Base-by-base conservation (phyloP, 257 asterid genomes). In the Fraxinus anomala region DNA sequence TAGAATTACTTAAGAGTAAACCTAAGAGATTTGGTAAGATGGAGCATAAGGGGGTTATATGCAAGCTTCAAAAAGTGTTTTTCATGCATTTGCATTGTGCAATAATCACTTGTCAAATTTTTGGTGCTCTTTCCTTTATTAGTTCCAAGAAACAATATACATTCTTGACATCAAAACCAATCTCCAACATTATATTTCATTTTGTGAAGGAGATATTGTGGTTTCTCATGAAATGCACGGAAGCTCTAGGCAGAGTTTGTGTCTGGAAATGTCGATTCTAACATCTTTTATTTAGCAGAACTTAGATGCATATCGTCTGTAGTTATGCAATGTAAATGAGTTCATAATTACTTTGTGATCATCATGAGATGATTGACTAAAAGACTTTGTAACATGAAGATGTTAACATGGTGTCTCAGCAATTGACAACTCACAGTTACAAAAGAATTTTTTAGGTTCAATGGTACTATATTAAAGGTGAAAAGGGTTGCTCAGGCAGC, bases 401-500 rank as follows among this genome's bases (percentile, higher is more conserved):
- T 39, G 6, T 54, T 44, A 68, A 44, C 56, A 76, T 5, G 36
- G 33, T 51, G 33, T 65, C 47, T 72, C 44, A 51, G 47, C 68
- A 31, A 73, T 59, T 21, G 37, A 28, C 36, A 68, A 5, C n/a
- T 42, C 8, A 70, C 23, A 63, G 7, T 26, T 28, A n/a, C 54
- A 12, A 17, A 70, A 44, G 44, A 24, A 54, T 56, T 10, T 9
- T 63, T 26, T 12, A 65, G 51, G 42, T 63, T 70, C 42, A 11
- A 34, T 72, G 71, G 44, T 23, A 66, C 73, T 36, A 69, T 23
- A 17, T 17, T 23, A 24, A 16, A 54, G 68, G 33, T 10, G 73
- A 68, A 19, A 28, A 76, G 23, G 30, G 71, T 40, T 74, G 56
- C 75, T 73, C 17, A 71, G 40, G 42, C 69, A 67, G 82, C 39